These are phyloP conservation scores for Diaporthe sp. DNA, from an alignment of 2,329 filamentous ascomycete genomes.

Conservation along the genomic window DNA sequence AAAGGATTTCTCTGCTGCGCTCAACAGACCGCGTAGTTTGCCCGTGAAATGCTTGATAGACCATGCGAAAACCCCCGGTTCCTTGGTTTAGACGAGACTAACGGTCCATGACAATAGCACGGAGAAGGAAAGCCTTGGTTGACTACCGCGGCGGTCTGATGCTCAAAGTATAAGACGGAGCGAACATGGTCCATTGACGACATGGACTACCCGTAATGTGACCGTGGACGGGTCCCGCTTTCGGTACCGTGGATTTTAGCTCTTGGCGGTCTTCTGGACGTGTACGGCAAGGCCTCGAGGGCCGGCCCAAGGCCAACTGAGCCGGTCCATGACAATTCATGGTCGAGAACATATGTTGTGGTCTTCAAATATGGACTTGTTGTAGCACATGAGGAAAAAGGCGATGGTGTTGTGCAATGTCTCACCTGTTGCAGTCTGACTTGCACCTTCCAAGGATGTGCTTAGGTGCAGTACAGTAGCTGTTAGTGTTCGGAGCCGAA, in stretches of 20 bases:
- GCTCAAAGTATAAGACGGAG: background rate
- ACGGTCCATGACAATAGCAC: background rate
- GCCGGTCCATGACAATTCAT: background rate
- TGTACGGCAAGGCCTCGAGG: background rate
- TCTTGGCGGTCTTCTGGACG: background rate
- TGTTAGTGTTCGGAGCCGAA: conserved; percentile 3
- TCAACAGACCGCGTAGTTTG: background rate
- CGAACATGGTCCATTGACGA: conserved; percentile 2
- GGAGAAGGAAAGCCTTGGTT: too few relatives aligned
- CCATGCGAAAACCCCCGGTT: too few relatives aligned
- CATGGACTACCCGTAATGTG: conserved; percentile 9
- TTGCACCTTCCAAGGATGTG: background rate
- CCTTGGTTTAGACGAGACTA: background rate
- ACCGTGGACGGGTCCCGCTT: background rate
- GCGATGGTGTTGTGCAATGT: background rate
- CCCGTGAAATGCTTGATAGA: background rate
- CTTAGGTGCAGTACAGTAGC: background rate
- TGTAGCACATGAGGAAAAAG: background rate
- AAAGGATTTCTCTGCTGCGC: background rate
- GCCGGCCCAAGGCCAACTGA: background rate
- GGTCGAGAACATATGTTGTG: background rate
- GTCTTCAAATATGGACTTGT: background rate
- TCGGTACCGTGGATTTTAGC: background rate
- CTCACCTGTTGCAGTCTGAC: background rate
- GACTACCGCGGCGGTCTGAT: background rate